phyloP scores from a whole-genome alignment of 306 rosid genomes.

The Boehmeria nivea region DNA sequence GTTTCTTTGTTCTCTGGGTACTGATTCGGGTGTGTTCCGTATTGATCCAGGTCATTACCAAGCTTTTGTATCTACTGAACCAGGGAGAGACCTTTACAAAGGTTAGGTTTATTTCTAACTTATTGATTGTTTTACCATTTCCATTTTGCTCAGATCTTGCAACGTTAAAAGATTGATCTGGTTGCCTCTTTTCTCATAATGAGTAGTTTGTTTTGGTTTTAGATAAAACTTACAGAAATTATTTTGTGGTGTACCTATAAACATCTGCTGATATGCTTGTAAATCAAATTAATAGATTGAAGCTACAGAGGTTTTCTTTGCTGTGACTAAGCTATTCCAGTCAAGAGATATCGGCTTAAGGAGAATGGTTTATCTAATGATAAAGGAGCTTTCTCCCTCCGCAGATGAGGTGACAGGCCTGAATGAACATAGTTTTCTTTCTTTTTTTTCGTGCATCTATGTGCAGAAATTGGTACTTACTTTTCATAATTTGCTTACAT shows the following conservation, averaged over 20 bases:
- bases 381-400: conserved; percentile 93
- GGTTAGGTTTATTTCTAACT: conserved; percentile 34
- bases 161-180: neutral
- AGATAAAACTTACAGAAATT: conserved; percentile 1
- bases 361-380: conserved; percentile 96
- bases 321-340: conserved; percentile 96
- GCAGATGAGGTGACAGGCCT: conserved; percentile 73
- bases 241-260: conserved; percentile 4
- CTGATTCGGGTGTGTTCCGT: conserved; percentile 22
- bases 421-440: conserved; percentile 14
- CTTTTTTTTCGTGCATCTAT: conserved; percentile 9
- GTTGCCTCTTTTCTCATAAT: neutral
- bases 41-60: conserved; percentile 75
- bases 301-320: conserved; percentile 98
- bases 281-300: conserved; percentile 49
- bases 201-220: neutral
- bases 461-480: conserved; percentile 28
- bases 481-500: conserved; percentile 11
- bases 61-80: conserved; percentile 83
- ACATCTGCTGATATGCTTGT: conserved; percentile 11
- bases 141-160: conserved; percentile 11
- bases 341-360: conserved; percentile 91
- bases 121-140: neutral
- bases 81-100: conserved; percentile 94
- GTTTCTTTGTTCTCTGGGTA: neutral